phyloP scores from a whole-genome alignment of 208 protist species.

The Wallacemonas sp. region DNA sequence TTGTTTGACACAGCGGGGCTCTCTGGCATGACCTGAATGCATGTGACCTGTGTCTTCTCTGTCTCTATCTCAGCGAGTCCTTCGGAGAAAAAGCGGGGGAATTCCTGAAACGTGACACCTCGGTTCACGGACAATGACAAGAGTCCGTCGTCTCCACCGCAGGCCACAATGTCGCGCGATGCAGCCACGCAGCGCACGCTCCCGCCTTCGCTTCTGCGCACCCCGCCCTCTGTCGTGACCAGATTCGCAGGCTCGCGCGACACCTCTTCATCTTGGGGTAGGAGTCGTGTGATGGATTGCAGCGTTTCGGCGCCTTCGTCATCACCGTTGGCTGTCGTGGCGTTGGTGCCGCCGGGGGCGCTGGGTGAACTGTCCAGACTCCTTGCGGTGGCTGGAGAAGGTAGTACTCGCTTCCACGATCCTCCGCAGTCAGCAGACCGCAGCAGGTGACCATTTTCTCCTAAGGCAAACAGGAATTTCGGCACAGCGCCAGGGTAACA shows the following conservation, averaged over 20 bases:
- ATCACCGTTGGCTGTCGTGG: background rate
- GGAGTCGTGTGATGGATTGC: conserved; percentile 1
- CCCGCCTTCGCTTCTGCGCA: background rate
- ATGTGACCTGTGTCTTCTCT: background rate
- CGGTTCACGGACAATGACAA: conserved; percentile 68
- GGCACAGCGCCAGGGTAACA: conserved; percentile 28
- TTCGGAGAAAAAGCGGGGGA: conserved; percentile 14
- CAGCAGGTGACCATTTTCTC: conserved; percentile 43
- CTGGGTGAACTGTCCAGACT: background rate
- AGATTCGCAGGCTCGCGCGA: background rate
- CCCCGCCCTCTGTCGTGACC: background rate
- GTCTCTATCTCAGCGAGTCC: background rate
- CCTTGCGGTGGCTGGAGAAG: conserved; percentile 2
- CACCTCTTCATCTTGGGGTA: conserved; percentile 4
- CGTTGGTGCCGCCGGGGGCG: background rate
- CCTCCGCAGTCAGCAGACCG: conserved; percentile 63
- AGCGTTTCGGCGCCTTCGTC: conserved; percentile 14
- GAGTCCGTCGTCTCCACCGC: conserved; percentile 43
- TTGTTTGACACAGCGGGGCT: conserved; percentile 18
- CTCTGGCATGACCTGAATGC: background rate
- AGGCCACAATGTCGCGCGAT: conserved; percentile 40
- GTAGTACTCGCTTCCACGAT: conserved; percentile 35
- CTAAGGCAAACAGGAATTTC: conserved; percentile 65
- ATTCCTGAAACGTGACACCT: conserved; percentile 43
- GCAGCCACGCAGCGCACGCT: conserved; percentile 19